Evolutionary conservation across 2,329 filamentous ascomycete species (phyloP).

Genomic region (Macrophomina pseudophaseolina): DNA sequence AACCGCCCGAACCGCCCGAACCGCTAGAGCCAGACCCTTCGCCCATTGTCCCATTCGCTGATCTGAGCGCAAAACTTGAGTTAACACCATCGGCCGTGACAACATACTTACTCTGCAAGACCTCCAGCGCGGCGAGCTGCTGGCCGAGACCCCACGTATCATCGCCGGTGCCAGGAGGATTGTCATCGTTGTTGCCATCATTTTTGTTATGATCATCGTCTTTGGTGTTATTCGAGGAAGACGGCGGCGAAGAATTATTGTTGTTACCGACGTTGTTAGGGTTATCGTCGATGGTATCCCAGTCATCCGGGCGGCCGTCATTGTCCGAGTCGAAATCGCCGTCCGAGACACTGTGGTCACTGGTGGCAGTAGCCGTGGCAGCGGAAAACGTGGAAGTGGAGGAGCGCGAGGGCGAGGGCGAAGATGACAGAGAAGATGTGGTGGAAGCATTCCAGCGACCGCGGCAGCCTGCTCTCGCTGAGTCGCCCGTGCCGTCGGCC

Average conservation of each 20-base stretch:
- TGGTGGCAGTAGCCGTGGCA: constrained; percentile 41
- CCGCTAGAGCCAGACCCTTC: background rate
- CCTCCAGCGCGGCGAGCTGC: constrained; percentile 64
- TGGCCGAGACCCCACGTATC: constrained; percentile 60
- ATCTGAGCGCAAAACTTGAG: background rate
- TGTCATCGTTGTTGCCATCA: constrained; percentile 48
- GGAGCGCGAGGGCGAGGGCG: no score
- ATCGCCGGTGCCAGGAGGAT: constrained; percentile 47
- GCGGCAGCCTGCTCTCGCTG: constrained; percentile 49
- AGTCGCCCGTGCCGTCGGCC: constrained; percentile 46
- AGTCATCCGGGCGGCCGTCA: background rate
- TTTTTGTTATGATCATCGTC: background rate
- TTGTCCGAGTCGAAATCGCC: constrained; percentile 37
- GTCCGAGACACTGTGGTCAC: constrained; percentile 40
- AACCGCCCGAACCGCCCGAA: no score
- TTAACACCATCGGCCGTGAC: background rate
- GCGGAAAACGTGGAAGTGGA: no score
- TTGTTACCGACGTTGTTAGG: background rate
- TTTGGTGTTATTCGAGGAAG: background rate
- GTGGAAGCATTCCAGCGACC: constrained; percentile 44
- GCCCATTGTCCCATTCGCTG: background rate
- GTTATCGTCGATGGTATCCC: background rate
- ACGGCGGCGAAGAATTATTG: no score
- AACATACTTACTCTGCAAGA: constrained; percentile 50
- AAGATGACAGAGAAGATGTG: no score